phyloP scores from a whole-genome alignment of 1,284 basidiomycete genomes.

The Caloboletus firmus region DNA sequence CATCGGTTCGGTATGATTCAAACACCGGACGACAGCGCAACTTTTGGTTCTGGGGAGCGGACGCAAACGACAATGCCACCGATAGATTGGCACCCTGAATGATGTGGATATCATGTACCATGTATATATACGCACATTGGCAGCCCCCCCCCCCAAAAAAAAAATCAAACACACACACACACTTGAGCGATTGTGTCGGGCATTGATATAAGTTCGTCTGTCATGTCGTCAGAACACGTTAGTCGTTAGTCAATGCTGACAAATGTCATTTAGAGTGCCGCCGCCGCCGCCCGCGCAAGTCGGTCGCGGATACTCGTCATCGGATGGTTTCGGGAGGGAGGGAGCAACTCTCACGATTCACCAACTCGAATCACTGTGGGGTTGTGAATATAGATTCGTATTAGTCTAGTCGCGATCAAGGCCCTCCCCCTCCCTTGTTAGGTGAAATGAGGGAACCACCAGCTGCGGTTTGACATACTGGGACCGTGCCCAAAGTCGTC shows the following conservation, averaged over 20 bases:
- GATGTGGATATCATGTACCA: too few species aligned
- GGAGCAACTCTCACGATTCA: not conserved
- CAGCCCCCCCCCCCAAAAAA: too few species aligned
- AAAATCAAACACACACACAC: too few species aligned
- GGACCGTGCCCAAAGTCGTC: not conserved
- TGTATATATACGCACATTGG: too few species aligned
- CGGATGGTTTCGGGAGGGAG: not conserved
- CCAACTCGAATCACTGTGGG: too few species aligned
- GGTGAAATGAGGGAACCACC: not conserved
- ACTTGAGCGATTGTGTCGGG: not conserved
- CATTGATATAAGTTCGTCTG: not conserved
- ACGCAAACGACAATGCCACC: not conserved
- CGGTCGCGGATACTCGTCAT: not conserved
- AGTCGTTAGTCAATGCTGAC: not conserved
- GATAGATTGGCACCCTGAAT: too few species aligned
- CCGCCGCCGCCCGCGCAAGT: not conserved
- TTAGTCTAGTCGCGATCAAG: slow-evolving; percentile 5
- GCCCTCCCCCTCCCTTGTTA: not conserved
- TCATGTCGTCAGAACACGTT: slow-evolving; percentile 10
- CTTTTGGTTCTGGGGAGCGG: slow-evolving; percentile 5
- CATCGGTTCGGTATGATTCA: slow-evolving; percentile 9
- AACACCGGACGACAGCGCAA: slow-evolving; percentile 6
- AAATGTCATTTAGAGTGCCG: slow-evolving; percentile 8
- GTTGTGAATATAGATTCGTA: slow-evolving; percentile 1
- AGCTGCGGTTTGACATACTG: not conserved